phyloP scores from a whole-genome alignment of 2,329 filamentous ascomycete genomes.

The Fusarium graminum region DNA sequence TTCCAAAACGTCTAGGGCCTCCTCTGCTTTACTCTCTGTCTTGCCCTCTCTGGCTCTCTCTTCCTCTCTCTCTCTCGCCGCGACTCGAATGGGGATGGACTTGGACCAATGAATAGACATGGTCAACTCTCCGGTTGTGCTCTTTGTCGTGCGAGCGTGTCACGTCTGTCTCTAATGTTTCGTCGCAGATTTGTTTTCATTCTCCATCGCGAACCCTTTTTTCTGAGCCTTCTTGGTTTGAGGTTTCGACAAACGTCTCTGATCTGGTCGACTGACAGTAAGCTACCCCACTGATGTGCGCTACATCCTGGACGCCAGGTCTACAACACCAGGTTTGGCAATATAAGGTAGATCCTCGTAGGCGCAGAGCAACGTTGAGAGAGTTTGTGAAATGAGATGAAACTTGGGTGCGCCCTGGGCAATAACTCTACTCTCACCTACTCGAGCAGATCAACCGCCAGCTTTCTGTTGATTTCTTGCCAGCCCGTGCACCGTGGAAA shows the following conservation, averaged over 20 bases:
- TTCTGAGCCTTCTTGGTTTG: slow-evolving; percentile 9
- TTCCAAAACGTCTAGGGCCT: slow-evolving; percentile 36
- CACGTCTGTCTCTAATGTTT: slow-evolving; percentile 36
- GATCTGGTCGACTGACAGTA: slow-evolving; percentile 7
- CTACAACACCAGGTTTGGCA: slow-evolving; percentile 22
- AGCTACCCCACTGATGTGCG: slow-evolving; percentile 36
- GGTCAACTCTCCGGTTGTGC: slow-evolving; percentile 20
- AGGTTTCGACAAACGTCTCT: slow-evolving; percentile 17
- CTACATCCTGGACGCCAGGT: slow-evolving; percentile 23
- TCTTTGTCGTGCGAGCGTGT: slow-evolving; percentile 37
- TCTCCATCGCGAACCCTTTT: not conserved
- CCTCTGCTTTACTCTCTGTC: slow-evolving; percentile 4
- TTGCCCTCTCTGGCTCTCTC: slow-evolving; percentile 5
- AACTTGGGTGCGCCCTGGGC: slow-evolving; percentile 2
- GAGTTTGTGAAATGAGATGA: slow-evolving; percentile 22
- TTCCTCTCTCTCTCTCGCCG: slow-evolving; percentile 8
- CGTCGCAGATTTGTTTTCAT: slow-evolving; percentile 21
- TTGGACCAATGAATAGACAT: slow-evolving; percentile 27
- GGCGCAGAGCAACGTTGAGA: slow-evolving; percentile 10
- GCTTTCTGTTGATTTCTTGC: slow-evolving; percentile 20
- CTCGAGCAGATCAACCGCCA: slow-evolving; percentile 3
- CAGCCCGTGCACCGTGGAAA: slow-evolving; percentile 34
- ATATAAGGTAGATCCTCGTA: slow-evolving; percentile 22
- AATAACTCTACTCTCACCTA: not conserved
- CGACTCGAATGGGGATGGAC: slow-evolving; percentile 19